These are phyloP conservation scores for Ophiognomonia clavigignenti-juglandacearum DNA, from an alignment of 2,329 filamentous ascomycete species.

Conservation along the genomic window DNA sequence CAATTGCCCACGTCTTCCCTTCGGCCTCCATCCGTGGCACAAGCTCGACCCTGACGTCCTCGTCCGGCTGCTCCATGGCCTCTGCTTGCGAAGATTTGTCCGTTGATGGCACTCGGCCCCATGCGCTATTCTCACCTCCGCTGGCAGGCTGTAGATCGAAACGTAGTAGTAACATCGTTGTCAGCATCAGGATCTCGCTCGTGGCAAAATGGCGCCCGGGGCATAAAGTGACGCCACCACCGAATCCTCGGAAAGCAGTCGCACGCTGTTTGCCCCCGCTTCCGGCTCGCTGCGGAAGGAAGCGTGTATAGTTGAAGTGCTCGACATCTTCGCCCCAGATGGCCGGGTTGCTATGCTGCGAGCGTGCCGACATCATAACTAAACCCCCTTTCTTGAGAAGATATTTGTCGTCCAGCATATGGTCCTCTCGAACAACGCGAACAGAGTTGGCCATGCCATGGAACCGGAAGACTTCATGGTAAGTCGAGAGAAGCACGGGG, in stretches of 20 bases:
- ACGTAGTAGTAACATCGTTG: conserved; percentile 19
- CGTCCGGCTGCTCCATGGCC: conserved; percentile 17
- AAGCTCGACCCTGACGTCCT: conserved; percentile 18
- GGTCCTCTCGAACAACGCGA: conserved; percentile 28
- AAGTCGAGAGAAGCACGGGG: conserved; percentile 7
- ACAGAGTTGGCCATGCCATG: conserved; percentile 23
- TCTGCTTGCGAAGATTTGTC: conserved; percentile 16
- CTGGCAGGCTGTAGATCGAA: conserved; percentile 18
- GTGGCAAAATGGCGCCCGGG: conserved; percentile 23
- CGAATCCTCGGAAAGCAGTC: conserved; percentile 21
- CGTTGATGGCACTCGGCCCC: conserved; percentile 3
- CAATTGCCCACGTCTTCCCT: neutral
- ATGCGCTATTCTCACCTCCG: neutral
- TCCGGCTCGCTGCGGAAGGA: conserved; percentile 12
- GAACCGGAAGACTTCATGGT: conserved; percentile 10
- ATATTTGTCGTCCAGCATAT: conserved; percentile 22
- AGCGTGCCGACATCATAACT: conserved; percentile 25
- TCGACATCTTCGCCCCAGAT: conserved; percentile 26
- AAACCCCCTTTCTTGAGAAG: conserved; percentile 20
- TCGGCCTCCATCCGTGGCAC: neutral
- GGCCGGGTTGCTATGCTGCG: conserved; percentile 24
- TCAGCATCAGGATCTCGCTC: conserved; percentile 21
- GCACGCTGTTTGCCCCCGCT: neutral
- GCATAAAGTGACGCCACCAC: conserved; percentile 22
- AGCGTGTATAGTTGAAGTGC: conserved; percentile 16